phyloP scores from a whole-genome alignment of 768 basidiomycete species.

The Lactifluus hygrophoroides region DNA sequence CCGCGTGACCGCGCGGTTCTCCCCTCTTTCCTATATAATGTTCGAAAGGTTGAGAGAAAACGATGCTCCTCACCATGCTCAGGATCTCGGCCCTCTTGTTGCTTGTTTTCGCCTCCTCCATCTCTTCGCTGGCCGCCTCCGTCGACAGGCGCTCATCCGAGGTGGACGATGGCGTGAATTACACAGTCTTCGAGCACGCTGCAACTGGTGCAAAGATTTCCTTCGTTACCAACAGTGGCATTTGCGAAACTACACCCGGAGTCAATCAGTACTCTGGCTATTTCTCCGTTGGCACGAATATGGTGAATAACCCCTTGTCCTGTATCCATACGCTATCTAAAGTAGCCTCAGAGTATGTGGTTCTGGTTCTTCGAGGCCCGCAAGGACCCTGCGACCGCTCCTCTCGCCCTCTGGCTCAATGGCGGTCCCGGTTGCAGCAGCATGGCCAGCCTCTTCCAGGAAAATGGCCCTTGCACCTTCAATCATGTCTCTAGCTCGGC shows the following conservation, averaged over 20 bases:
- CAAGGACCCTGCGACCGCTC: not conserved
- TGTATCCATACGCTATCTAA: not conserved
- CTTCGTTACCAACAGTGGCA: not conserved
- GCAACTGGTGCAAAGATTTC: not conserved
- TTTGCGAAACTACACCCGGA: not conserved
- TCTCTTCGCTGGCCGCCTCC: not conserved
- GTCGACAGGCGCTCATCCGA: not conserved
- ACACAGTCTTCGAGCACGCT: not conserved
- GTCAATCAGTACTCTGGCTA: not conserved
- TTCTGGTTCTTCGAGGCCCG: conserved; percentile 11
- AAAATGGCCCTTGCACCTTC: conserved; percentile 17
- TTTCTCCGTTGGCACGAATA: not conserved
- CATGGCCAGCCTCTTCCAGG: conserved; percentile 6
- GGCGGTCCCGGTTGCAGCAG: conserved; percentile 6
- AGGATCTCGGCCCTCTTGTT: not conserved
- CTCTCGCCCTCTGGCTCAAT: conserved; percentile 4
- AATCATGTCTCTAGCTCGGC: not conserved
- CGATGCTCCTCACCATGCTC: not conserved
- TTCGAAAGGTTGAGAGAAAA: too few species aligned
- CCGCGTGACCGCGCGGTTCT: too few species aligned
- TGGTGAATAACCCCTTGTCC: not conserved
- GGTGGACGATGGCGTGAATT: not conserved
- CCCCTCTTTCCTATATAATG: too few species aligned
- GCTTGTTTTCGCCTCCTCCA: not conserved
- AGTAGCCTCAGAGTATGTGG: not conserved